These are phyloP conservation scores for Apiotrichum domesticum DNA, from an alignment of 1,284 basidiomycete species.

Conservation along the genomic window DNA sequence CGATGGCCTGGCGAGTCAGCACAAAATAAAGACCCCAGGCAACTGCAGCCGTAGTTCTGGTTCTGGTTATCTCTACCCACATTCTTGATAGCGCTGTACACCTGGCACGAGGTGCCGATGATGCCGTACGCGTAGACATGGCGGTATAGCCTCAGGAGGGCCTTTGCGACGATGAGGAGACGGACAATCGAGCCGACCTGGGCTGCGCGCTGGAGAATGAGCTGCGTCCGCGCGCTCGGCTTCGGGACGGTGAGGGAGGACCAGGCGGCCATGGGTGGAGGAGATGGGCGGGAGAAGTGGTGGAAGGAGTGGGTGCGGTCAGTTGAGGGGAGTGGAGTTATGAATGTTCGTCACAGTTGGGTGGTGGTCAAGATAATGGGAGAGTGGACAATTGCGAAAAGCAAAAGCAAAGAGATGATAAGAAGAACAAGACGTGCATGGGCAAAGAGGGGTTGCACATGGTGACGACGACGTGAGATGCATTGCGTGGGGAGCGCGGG, in stretches of 20 bases:
- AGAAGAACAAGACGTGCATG: too few species aligned
- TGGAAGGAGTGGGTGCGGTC: background rate
- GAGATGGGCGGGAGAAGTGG: conserved; percentile 1
- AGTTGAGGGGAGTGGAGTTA: too few species aligned
- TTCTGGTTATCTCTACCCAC: conserved; percentile 17
- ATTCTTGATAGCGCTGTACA: conserved; percentile 24
- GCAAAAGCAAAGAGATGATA: too few species aligned
- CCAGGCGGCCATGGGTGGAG: conserved; percentile 12
- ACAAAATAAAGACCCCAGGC: background rate
- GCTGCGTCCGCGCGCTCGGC: conserved; percentile 8
- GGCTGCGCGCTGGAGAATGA: conserved; percentile 9
- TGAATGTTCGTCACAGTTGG: too few species aligned
- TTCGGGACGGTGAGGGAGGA: conserved; percentile 7
- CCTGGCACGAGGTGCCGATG: conserved; percentile 25
- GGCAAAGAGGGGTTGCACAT: too few species aligned
- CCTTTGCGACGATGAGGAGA: conserved; percentile 12
- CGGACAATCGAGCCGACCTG: conserved; percentile 12
- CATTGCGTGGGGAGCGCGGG: too few species aligned
- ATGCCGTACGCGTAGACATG: conserved; percentile 72
- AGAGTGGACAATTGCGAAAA: too few species aligned
- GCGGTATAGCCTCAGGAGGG: conserved; percentile 43
- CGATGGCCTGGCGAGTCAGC: conserved; percentile 50
- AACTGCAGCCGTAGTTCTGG: background rate
- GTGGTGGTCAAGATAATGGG: too few species aligned
- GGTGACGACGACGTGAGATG: too few species aligned